Percentiles rank a stretch among this genome's conserved stretches.
Evolutionary conservation across 495 filamentous ascomycete genomes (phyloP).

Genomic region (Pyrenopolyporus hunteri): DNA sequence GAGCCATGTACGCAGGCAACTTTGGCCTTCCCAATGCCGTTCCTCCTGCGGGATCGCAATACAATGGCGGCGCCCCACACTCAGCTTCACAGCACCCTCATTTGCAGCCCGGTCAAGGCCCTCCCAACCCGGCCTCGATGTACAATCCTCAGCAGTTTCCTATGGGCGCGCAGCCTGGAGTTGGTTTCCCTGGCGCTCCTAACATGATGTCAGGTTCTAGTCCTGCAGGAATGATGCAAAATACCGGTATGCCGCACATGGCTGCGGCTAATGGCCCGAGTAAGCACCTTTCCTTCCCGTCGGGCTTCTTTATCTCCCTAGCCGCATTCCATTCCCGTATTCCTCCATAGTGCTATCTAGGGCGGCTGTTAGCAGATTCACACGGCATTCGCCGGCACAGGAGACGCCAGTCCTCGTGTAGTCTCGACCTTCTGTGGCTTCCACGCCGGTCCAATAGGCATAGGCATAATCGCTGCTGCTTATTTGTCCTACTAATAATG

Average conservation of each 20-base stretch:
- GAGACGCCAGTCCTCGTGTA: slow-evolving; percentile 1
- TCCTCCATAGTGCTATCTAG: slow-evolving; percentile 6
- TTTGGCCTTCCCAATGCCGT: slow-evolving; percentile 57
- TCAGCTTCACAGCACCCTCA: slow-evolving; percentile 50
- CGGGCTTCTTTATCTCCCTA: slow-evolving; percentile 29
- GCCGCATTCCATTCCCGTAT: slow-evolving; percentile 19
- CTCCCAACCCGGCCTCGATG: slow-evolving; percentile 48
- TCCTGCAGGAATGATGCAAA: slow-evolving; percentile 61
- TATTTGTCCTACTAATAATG: slow-evolving; percentile 10
- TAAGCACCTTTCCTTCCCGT: slow-evolving; percentile 46
- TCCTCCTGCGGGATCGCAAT: slow-evolving; percentile 49
- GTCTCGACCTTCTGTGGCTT: slow-evolving; percentile 17
- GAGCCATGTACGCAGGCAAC: slow-evolving; percentile 57
- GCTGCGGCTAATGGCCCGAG: slow-evolving; percentile 56
- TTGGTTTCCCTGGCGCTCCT: slow-evolving; percentile 47
- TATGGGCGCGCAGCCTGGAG: slow-evolving; percentile 51
- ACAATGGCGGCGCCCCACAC: slow-evolving; percentile 56
- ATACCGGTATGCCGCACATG: slow-evolving; percentile 59
- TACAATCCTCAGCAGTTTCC: slow-evolving; percentile 54
- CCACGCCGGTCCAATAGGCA: slow-evolving; percentile 2
- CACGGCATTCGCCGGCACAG: slow-evolving; percentile 4
- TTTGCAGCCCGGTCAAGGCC: slow-evolving; percentile 53
- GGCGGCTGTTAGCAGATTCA: slow-evolving; percentile 17
- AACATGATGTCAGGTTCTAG: slow-evolving; percentile 57
- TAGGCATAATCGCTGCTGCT: slow-evolving; percentile 5